phyloP scores from a whole-genome alignment of 2,329 filamentous ascomycete genomes.

The Monosporascus cannonballus region DNA sequence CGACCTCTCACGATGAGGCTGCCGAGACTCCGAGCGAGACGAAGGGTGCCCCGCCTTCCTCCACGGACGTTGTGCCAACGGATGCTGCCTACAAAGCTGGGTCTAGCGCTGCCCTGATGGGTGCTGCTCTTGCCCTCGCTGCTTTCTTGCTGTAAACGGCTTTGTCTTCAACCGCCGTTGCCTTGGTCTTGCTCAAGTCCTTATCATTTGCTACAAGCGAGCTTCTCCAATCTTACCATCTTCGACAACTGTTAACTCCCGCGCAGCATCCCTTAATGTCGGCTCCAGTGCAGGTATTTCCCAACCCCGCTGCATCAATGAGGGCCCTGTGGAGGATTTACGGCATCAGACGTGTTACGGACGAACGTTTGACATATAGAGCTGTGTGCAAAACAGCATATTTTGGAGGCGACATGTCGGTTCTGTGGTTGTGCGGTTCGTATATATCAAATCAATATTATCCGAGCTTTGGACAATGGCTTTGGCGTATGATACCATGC shows the following conservation, averaged over 20 bases:
- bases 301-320: too few species aligned
- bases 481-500: background rate
- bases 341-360: too few species aligned
- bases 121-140: conserved; percentile 1
- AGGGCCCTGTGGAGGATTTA: too few species aligned
- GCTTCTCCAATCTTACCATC: too few species aligned
- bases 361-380: too few species aligned
- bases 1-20: background rate
- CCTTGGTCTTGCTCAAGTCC: background rate
- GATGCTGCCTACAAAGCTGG: background rate
- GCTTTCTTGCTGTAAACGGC: conserved; percentile 1
- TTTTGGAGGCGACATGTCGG: too few species aligned
- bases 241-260: too few species aligned
- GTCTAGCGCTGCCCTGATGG: conserved; percentile 1
- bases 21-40: background rate
- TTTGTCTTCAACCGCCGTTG: conserved; percentile 6
- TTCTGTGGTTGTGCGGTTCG: background rate
- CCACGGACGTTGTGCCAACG: background rate
- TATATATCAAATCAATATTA: background rate
- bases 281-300: too few species aligned
- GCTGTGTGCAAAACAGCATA: too few species aligned
- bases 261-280: too few species aligned
- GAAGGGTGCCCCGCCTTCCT: background rate
- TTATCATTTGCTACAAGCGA: too few species aligned
- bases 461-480: background rate